phyloP scores from a whole-genome alignment of 306 rosid species.

The Dryas alaskensis region DNA sequence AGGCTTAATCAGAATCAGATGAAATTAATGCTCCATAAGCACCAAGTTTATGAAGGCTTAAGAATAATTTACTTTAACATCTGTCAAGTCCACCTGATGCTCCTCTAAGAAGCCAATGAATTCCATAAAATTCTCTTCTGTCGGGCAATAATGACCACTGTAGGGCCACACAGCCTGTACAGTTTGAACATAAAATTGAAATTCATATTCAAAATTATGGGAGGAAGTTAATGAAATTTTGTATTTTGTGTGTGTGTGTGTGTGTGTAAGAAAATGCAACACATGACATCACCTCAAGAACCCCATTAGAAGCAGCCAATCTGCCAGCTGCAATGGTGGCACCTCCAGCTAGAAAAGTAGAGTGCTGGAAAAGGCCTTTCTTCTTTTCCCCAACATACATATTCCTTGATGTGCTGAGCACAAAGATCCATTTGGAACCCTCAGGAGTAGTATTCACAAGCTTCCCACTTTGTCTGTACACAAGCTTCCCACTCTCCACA shows the following conservation, averaged over 20 bases:
- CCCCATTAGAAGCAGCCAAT: slow-evolving; percentile 56
- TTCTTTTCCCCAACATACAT: slow-evolving; percentile 67
- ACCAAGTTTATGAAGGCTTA: not conserved
- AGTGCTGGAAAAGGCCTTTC: slow-evolving; percentile 81
- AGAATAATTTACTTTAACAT: slow-evolving; percentile 54
- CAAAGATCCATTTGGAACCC: slow-evolving; percentile 84
- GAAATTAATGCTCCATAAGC: not conserved
- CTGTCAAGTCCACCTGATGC: slow-evolving; percentile 52
- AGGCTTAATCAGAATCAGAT: not conserved
- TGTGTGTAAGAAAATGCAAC: not conserved
- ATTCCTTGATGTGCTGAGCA: slow-evolving; percentile 60
- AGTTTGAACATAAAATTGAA: slow-evolving; percentile 6
- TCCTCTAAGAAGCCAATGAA: slow-evolving; percentile 58
- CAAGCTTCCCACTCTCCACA: slow-evolving; percentile 47
- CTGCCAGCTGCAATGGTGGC: slow-evolving; percentile 79
- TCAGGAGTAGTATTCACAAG: slow-evolving; percentile 61
- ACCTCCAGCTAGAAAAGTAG: slow-evolving; percentile 82
- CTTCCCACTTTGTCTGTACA: slow-evolving; percentile 43
- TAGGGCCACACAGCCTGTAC: slow-evolving; percentile 84
- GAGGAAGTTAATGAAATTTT: not conserved
- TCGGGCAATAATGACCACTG: slow-evolving; percentile 81
- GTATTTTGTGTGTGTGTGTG: not conserved
- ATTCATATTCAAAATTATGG: not conserved
- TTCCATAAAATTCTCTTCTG: slow-evolving; percentile 61
- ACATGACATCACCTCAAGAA: slow-evolving; percentile 42